Conservation (phyloP, 805 yeast genomes). For the Nakazawaea molendinolei region DNA sequence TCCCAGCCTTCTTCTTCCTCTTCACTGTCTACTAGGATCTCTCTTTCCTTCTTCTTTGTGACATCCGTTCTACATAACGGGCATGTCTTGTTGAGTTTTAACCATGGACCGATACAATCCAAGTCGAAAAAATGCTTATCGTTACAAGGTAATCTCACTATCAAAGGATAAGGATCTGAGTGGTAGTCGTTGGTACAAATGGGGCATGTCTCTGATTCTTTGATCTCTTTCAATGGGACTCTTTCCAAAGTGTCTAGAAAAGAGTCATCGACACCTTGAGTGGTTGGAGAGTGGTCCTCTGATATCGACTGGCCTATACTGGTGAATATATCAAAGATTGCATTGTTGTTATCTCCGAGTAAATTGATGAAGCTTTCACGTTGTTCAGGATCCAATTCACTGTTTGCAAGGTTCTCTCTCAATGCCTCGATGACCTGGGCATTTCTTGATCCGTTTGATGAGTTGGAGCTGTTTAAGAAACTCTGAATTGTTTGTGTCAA, state of each 20-base stretch:
- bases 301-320: neutral
- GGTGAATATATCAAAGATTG: slow-evolving; percentile 1
- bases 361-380: slow-evolving; percentile 1
- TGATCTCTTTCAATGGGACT: slow-evolving; percentile 39
- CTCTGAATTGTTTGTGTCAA: slow-evolving; percentile 3
- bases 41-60: slow-evolving; percentile 37
- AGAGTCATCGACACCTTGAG: slow-evolving; percentile 56
- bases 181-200: slow-evolving; percentile 73
- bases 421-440: neutral
- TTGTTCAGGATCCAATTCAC: slow-evolving; percentile 6
- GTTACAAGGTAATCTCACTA: slow-evolving; percentile 69
- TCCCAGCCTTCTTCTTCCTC: slow-evolving; percentile 70
- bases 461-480: slow-evolving; percentile 1
- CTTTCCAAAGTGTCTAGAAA: slow-evolving; percentile 76
- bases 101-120: slow-evolving; percentile 91
- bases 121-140: slow-evolving; percentile 71
- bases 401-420: slow-evolving; percentile 4
- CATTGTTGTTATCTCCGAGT: slow-evolving; percentile 1
- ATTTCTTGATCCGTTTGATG: neutral
- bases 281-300: neutral
- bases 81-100: slow-evolving; percentile 65
- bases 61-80: slow-evolving; percentile 83
- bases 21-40: slow-evolving; percentile 35
- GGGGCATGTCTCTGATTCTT: slow-evolving; percentile 61
- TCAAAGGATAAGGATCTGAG: slow-evolving; percentile 71